Percentiles rank a stretch among this genome's conserved stretches.
Evolutionary conservation across 2,329 filamentous ascomycete genomes (phyloP).

Genomic region (Microcera coccophila): DNA sequence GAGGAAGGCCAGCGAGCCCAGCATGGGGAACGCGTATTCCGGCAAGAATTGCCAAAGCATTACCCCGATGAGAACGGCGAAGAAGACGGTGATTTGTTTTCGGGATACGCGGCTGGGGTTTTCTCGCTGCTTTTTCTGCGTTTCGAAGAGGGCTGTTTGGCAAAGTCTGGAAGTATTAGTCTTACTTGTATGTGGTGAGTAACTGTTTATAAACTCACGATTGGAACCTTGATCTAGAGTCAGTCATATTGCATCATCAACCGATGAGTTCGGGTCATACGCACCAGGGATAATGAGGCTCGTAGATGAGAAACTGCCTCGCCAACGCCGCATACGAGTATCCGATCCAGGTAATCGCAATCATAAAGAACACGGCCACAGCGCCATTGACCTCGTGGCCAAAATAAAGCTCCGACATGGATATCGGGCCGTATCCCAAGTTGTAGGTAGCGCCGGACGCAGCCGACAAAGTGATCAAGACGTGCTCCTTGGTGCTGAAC

Average conservation of each 20-base stretch:
- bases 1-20: constrained; percentile 57
- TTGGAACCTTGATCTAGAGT: no score
- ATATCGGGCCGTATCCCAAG: constrained; percentile 48
- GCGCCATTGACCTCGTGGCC: constrained; percentile 48
- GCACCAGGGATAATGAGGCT: constrained; percentile 41
- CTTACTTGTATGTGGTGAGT: not conserved
- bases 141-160: constrained; percentile 57
- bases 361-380: constrained; percentile 58
- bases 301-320: constrained; percentile 54
- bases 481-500: constrained; percentile 56
- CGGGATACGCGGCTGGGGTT: constrained; percentile 45
- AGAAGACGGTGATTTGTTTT: constrained; percentile 56
- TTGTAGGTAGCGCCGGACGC: constrained; percentile 52
- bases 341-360: constrained; percentile 52
- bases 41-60: constrained; percentile 60
- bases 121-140: constrained; percentile 49
- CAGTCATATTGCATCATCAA: no score
- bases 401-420: constrained; percentile 55
- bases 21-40: constrained; percentile 57
- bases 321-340: constrained; percentile 58
- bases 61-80: constrained; percentile 48
- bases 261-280: no score
- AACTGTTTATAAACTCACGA: no score
- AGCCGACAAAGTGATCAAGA: constrained; percentile 52
- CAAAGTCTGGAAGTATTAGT: constrained; percentile 32